phyloP scores from a whole-genome alignment of 768 basidiomycete species.

The Tricholoma saponaceum region DNA sequence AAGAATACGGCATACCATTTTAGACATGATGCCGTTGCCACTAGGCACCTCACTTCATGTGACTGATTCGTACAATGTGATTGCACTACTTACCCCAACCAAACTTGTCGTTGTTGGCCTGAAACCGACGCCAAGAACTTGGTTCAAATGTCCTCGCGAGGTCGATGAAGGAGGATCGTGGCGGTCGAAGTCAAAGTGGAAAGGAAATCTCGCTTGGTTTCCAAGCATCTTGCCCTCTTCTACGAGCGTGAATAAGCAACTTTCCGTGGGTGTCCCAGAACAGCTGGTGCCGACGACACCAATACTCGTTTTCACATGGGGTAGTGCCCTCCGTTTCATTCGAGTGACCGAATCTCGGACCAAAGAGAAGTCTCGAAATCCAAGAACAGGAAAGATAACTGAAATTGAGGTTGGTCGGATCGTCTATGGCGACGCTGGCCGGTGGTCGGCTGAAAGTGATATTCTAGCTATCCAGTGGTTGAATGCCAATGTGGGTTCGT shows the following conservation, averaged over 20 bases:
- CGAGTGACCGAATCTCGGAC: constrained; percentile 58
- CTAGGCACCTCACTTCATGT: constrained; percentile 69
- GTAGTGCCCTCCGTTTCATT: constrained; percentile 58
- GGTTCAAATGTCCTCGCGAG: constrained; percentile 72
- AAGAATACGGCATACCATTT: constrained; percentile 58
- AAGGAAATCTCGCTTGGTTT: constrained; percentile 78
- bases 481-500: constrained; percentile 74
- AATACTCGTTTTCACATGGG: constrained; percentile 85
- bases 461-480: constrained; percentile 85
- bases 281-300: constrained; percentile 42
- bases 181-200: constrained; percentile 43
- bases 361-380: constrained; percentile 44
- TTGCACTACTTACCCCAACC: constrained; percentile 82
- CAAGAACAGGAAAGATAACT: constrained; percentile 56
- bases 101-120: constrained; percentile 93
- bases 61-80: constrained; percentile 75
- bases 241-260: constrained; percentile 16
- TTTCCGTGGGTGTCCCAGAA: constrained; percentile 7
- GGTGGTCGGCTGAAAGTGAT: constrained; percentile 57
- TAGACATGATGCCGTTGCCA: constrained; percentile 80
- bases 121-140: constrained; percentile 88
- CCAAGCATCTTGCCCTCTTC: constrained; percentile 47
- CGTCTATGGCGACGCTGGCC: constrained; percentile 54
- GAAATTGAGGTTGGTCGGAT: constrained; percentile 63
- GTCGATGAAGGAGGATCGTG: constrained; percentile 39